Base-by-base conservation (phyloP, 1,139 yeast genomes). In the Hyphopichia pseudoburtonii region DNA sequence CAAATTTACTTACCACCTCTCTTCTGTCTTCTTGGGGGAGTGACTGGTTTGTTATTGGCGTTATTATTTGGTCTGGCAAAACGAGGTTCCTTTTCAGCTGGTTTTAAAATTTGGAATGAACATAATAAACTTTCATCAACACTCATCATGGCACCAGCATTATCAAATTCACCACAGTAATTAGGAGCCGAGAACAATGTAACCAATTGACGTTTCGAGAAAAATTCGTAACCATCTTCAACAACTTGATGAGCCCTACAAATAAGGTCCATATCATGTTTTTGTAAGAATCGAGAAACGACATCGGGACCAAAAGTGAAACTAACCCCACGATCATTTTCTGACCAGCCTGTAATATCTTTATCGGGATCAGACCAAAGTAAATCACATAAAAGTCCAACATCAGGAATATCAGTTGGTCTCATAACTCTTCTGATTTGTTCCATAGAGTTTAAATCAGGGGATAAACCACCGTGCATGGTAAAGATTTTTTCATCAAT, bases 61-160 rank as follows among this genome's bases (percentile, higher is more conserved):
- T 72, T 73, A 50, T 78, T 76, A 45, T 62, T 63, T 37, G 76
- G 71, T 48, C 80, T 82, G 35, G 74, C 73, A 54, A 65, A 71
- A 65, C 86, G 83, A 49, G 86, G 85, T 48, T 62, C 64, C 77
- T 92, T 92, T 63, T 92, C 97, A 34, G 97, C 97, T 26, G 97
- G 98, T 66, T 92, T 92, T 62, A 92, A 79, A 56, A 92, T 90
- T 68, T 92, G 97, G 85, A 92, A 92, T 14, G 97, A 89, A 72
- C 98, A 92, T 55, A 92, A 76, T 57, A 92, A 78, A 60, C 92
- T 83, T 64, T 90, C 97, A 63, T 92, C 97, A 39, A 92, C 97
- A 54, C 95, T 83, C 98, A 92, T 92, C 96, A 92, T 90, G 27
- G 97, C 97, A 53, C 97, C 98, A 8, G 97, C 97, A 62, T 92